A percentile compares a stretch with the other conserved stretches of the same genome.
phyloP scores from a whole-genome alignment of 2,329 filamentous ascomycete species.

The Fusarium vanettenii region DNA sequence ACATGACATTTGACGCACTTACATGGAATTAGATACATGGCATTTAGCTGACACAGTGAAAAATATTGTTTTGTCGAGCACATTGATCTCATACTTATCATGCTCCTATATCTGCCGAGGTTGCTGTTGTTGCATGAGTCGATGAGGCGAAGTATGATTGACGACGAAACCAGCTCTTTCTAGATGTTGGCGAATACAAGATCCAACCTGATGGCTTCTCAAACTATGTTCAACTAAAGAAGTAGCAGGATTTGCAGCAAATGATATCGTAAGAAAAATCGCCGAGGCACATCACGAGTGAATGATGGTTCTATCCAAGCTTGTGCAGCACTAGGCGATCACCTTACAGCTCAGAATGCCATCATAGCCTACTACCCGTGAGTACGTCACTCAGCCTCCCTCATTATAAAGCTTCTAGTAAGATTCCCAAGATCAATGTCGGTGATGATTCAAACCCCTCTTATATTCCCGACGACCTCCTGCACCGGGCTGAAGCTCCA shows the following conservation, averaged over 20 bases:
- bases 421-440: background rate
- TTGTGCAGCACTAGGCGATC: background rate
- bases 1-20: background rate
- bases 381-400: background rate
- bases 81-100: background rate
- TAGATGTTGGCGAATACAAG: too few relatives aligned
- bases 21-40: background rate
- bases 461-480: background rate
- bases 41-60: background rate
- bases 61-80: background rate
- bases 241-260: background rate
- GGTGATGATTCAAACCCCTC: background rate
- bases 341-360: background rate
- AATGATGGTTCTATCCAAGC: background rate
- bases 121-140: background rate
- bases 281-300: background rate
- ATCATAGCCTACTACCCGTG: background rate
- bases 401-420: fast-evolving
- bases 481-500: background rate
- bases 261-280: background rate
- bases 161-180: too few relatives aligned
- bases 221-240: too few relatives aligned
- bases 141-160: too few relatives aligned
- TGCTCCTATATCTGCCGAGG: background rate
- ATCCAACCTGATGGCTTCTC: too few relatives aligned